Percentiles rank a stretch among this genome's conserved stretches.
Conservation (phyloP, 177 flowering plant species). For the Telopea speciosissima region DNA sequence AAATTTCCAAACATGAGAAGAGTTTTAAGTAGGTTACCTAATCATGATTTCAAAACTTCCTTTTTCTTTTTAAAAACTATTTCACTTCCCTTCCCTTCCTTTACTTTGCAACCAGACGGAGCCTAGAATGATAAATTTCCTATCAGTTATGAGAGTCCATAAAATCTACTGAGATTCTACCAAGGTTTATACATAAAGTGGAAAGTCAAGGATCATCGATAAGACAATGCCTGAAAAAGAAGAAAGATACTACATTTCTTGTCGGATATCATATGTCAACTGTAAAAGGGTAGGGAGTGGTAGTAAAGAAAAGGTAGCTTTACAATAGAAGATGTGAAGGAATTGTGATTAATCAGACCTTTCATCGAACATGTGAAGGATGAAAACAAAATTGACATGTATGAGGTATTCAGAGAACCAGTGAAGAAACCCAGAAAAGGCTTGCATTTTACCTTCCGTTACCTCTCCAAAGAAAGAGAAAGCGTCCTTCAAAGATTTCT, state of each 20-base stretch:
- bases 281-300: not conserved
- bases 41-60: no score
- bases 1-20: no score
- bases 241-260: no score
- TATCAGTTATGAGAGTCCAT: not conserved
- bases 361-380: conserved; percentile 30
- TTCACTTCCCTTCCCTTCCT: no score
- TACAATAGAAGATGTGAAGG: not conserved
- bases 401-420: no score
- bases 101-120: no score
- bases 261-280: no score
- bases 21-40: no score
- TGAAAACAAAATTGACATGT: not conserved
- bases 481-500: conserved; percentile 69
- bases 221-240: no score
- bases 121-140: not conserved
- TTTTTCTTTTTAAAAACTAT: no score
- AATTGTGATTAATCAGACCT: conserved; percentile 19
- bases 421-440: not conserved
- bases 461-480: conserved; percentile 78
- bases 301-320: not conserved
- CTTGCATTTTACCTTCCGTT: conserved; percentile 46
- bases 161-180: no score
- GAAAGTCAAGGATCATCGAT: not conserved
- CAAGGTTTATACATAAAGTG: not conserved